Conservation (phyloP, 345 rosid genomes). For the Melaleuca quinquenervia region DNA sequence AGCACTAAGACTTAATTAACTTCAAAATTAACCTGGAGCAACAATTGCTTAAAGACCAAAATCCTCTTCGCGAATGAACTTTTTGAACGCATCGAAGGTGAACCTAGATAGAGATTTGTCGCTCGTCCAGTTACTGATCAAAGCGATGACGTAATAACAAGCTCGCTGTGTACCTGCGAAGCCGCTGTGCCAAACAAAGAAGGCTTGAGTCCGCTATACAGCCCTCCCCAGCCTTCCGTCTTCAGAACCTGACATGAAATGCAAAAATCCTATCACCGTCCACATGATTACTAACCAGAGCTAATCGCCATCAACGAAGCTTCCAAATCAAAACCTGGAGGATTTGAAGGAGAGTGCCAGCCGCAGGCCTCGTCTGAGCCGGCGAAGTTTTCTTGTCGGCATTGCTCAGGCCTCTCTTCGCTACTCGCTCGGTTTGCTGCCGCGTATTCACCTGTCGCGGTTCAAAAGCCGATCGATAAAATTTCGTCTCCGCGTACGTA, state of each 20-base stretch:
- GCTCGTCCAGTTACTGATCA: neutral
- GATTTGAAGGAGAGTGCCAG: slow-evolving; percentile 33
- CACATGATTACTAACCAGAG: neutral
- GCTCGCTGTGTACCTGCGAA: slow-evolving; percentile 26
- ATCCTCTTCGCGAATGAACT: neutral
- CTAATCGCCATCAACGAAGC: neutral
- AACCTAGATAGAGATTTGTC: neutral
- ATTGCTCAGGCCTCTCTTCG: slow-evolving; percentile 19
- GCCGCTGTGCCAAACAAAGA: slow-evolving; percentile 68
- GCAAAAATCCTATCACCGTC: neutral
- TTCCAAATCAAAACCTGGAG: slow-evolving; percentile 18
- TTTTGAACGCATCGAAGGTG: neutral
- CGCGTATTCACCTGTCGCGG: slow-evolving; percentile 50
- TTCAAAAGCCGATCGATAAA: neutral
- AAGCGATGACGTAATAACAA: neutral
- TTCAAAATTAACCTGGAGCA: neutral
- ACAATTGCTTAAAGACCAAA: neutral
- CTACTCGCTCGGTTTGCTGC: slow-evolving; percentile 56
- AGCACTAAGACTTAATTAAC: neutral
- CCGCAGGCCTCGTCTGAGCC: neutral
- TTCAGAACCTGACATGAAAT: slow-evolving; percentile 19
- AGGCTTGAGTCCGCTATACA: slow-evolving; percentile 65
- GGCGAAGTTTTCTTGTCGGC: neutral
- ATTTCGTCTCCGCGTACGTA: neutral
- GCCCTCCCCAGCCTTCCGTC: slow-evolving; percentile 59